These are phyloP conservation scores for Paulownia fortunei DNA, from an alignment of 257 asterid species.

Conservation along the genomic window DNA sequence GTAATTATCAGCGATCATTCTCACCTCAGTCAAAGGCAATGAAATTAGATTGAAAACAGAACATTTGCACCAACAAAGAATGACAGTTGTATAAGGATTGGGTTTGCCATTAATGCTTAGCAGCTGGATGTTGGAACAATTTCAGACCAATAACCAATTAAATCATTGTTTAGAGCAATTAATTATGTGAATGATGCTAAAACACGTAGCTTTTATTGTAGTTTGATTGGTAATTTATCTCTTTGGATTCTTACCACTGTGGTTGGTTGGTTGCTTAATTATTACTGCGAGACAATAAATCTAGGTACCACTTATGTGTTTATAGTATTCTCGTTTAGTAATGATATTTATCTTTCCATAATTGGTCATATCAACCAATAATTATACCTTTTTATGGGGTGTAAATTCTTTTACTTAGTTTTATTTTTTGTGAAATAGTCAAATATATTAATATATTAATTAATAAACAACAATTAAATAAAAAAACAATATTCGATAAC, in stretches of 20 bases:
- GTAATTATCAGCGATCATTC: conserved; percentile 1
- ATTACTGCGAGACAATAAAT: neutral
- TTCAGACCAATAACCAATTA: conserved; percentile 12
- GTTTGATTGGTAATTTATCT: neutral
- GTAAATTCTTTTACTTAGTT: too few species aligned
- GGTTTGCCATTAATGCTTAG: conserved; percentile 35
- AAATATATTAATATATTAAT: too few species aligned
- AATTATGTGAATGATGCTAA: conserved; percentile 32
- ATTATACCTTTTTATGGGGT: neutral
- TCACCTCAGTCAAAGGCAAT: conserved; percentile 31
- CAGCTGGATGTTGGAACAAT: conserved; percentile 36
- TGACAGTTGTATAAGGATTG: conserved; percentile 39
- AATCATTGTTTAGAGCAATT: conserved; percentile 30
- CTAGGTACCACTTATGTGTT: neutral
- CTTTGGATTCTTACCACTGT: conserved; percentile 30
- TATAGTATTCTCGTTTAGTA: neutral
- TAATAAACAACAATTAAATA: too few species aligned
- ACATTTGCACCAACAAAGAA: conserved; percentile 16
- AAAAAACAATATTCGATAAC: too few species aligned
- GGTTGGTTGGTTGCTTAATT: conserved; percentile 31
- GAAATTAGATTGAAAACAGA: conserved; percentile 19
- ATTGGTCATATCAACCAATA: neutral
- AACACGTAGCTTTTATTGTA: conserved; percentile 26
- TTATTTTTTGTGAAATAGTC: too few species aligned
- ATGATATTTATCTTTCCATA: neutral